phyloP scores from a whole-genome alignment of 1,139 yeast species.

The Geotrichum restrictum region DNA sequence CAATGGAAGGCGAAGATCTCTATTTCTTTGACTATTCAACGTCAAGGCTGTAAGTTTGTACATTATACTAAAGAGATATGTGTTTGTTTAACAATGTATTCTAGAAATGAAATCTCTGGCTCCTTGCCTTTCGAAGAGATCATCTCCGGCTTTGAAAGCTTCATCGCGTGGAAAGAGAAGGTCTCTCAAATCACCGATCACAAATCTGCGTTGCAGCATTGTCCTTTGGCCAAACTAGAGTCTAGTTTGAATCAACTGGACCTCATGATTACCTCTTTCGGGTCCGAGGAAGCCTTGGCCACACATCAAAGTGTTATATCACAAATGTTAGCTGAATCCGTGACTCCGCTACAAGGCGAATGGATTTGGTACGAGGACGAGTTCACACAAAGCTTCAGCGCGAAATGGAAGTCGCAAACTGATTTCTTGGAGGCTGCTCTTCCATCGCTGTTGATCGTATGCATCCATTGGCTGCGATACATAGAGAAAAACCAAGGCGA shows the following conservation, averaged over 20 bases:
- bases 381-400: slow-evolving; percentile 16
- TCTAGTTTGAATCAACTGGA: slow-evolving; percentile 15
- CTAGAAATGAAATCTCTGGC: slow-evolving; percentile 4
- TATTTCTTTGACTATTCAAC: slow-evolving; percentile 15
- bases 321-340: slow-evolving; percentile 17
- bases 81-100: not conserved
- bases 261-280: not conserved
- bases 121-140: slow-evolving; percentile 5
- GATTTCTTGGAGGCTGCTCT: slow-evolving; percentile 10
- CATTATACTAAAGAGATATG: not conserved
- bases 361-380: slow-evolving; percentile 28
- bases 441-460: slow-evolving; percentile 16
- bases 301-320: not conserved
- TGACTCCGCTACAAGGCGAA: slow-evolving; percentile 24
- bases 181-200: not conserved
- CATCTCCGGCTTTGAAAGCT: not conserved
- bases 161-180: slow-evolving; percentile 11
- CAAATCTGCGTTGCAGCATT: not conserved
- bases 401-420: slow-evolving; percentile 10
- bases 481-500: not conserved
- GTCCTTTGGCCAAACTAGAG: slow-evolving; percentile 8
- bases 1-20: slow-evolving; percentile 10
- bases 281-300: not conserved
- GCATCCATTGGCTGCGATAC: slow-evolving; percentile 10
- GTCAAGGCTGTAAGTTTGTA: slow-evolving; percentile 7